Base-by-base conservation (phyloP, 116 monocot species). In the Papilionanthe hybrid region DNA sequence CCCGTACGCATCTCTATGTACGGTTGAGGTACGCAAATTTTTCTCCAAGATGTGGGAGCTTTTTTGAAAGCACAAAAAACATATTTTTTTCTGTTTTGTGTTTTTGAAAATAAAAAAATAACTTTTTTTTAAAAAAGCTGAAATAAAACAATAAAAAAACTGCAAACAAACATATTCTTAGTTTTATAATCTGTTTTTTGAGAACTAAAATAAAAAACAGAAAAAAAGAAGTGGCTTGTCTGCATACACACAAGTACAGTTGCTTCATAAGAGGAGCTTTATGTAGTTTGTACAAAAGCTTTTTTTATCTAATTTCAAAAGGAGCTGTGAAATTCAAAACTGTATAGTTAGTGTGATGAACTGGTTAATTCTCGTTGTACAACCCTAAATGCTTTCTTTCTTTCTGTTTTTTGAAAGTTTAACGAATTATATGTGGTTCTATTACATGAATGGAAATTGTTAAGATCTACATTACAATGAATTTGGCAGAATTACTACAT, bases 401-500 rank as follows among this genome's bases (percentile, higher is more conserved):
- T 18, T 58, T 58, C 58, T 22, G 58, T 3, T 58, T 9, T 23
- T 23, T 1, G 9, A 9, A 63, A 53, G 53, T 53, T 53, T 53
- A 53, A 17, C 15, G 17, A 53, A 17, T 53, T 17, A 71, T 1
- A 71, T 11, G 37, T 12, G 8, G 22, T 67, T 71, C 28, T 71
- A 37, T 71, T 12, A 13, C 37, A 71, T 17, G 3, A 71, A n/a
- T 23, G 63, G 9, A 63, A 63, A 23, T 22, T 63, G 69, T 11
- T 30, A 15, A 71, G 37, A 3, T 32, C 5, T 37, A 30, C 17
- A 71, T 4, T 30, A 5, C 23, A 17, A 71, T 37, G 28, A 71
- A 32, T 71, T 37, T 71, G 20, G 42, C 82, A 97, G 96, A 84
- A 76, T 57, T 97, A 97, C 83, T 97, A 94, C 80, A 94, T 89